phyloP scores from a whole-genome alignment of 495 filamentous ascomycete species.

The Lineolata rhizophorae region DNA sequence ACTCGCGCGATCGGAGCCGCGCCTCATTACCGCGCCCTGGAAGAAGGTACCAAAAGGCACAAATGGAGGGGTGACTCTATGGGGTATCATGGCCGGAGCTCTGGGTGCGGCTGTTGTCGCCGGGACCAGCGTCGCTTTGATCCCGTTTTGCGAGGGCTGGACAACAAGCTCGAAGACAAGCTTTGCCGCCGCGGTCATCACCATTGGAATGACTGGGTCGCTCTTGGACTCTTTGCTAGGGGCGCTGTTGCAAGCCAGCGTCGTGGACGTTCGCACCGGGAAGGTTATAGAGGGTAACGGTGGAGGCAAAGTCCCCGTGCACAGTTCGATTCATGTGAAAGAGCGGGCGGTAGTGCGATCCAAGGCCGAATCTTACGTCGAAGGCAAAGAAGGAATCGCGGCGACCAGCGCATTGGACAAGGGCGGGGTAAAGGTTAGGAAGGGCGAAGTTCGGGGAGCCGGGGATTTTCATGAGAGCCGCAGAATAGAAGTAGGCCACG shows the following conservation, averaged over 20 bases:
- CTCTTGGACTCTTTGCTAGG: constrained; percentile 74
- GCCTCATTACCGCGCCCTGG: constrained; percentile 67
- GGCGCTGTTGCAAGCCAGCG: constrained; percentile 65
- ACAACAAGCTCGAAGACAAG: constrained; percentile 24
- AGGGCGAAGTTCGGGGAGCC: constrained; percentile 9
- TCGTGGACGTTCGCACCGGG: constrained; percentile 60
- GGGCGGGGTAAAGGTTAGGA: constrained; percentile 19
- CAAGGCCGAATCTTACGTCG: constrained; percentile 2
- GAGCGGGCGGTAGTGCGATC: constrained; percentile 6
- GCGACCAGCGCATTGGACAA: constrained; percentile 5
- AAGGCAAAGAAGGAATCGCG: constrained; percentile 7
- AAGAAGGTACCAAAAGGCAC: constrained; percentile 71
- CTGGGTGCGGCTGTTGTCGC: constrained; percentile 55
- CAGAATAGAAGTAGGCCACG: constrained; percentile 46
- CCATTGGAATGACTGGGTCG: constrained; percentile 57
- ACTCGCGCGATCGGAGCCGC: constrained; percentile 47
- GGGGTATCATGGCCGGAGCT: constrained; percentile 51
- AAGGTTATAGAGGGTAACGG: constrained; percentile 80
- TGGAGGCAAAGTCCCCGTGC: constrained; percentile 42
- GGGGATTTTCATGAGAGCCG: constrained; percentile 30
- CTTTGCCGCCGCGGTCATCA: constrained; percentile 36
- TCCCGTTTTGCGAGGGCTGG: constrained; percentile 44
- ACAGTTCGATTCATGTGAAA: constrained; percentile 8
- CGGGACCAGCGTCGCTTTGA: constrained; percentile 33
- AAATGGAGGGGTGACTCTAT: constrained; percentile 68